Evolutionary conservation across 306 rosid genomes (phyloP), one percentile per base, ranked within the genome.

Genomic region (Pterocarpus santalinus): DNA sequence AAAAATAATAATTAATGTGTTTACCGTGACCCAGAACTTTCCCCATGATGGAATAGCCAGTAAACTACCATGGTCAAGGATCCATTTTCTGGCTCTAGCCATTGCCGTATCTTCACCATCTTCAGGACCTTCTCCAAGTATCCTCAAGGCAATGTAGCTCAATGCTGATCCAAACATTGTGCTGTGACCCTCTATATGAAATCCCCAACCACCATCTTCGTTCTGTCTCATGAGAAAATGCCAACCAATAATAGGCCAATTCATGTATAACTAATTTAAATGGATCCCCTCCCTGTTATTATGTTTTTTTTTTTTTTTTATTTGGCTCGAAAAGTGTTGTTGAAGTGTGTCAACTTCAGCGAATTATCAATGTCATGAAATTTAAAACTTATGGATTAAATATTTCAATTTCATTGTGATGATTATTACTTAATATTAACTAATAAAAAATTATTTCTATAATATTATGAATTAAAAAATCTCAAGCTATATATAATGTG

Each of bases 131-230:
- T 92, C 81, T 61, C 92, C 97, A 51, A 92, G 97, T 73, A 92
- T 55, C 69, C 97, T 90, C 22, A 92, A 65, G 10, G 92, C 89
- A 74, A 90, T 76, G 52, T 90, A 92, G 75, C 90, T 92, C 32
- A 88, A 67, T 5, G 83, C 90, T 6, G 94, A 74, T 17, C 97
- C 94, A 77, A 92, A 90, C 92, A 92, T 89, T 16, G 97, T 88
- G 85, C 97, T 90, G 4, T 85, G 77, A 35, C 94, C 91, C 63
- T 88, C 97, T 33, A 90, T 81, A 65, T 90, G 94, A 35, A 92
- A 84, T 32, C 97, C 92, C 97, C 97, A 92, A 1, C 94, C 92
- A 17, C 97, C 94, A 49, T 92, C 97, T 85, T 90, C 87, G 65
- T 92, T 90, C 97, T 92, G 72, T 58, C 15, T 46, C 35, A 33